These are phyloP conservation scores for Discostella stelligeroides DNA, from an alignment of 108 stramenopile species.

Conservation along the genomic window DNA sequence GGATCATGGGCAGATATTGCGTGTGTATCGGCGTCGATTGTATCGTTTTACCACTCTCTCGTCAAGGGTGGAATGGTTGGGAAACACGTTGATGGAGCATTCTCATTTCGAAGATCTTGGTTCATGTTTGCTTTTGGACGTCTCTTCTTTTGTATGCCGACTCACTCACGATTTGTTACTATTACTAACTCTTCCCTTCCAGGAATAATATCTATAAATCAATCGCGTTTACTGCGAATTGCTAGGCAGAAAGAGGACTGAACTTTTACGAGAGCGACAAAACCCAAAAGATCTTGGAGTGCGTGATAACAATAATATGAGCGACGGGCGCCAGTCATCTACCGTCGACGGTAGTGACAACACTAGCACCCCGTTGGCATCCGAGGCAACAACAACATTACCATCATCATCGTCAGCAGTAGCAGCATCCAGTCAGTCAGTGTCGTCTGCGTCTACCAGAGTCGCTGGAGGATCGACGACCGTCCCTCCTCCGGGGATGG, in stretches of 20 bases:
- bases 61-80: background rate
- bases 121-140: background rate
- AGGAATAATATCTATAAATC: too few relatives aligned
- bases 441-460: too few relatives aligned
- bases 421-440: too few relatives aligned
- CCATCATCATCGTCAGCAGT: too few relatives aligned
- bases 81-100: too few relatives aligned
- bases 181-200: too few relatives aligned
- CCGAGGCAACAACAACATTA: background rate
- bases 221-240: too few relatives aligned
- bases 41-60: background rate
- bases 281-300: background rate
- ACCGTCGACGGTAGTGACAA: background rate
- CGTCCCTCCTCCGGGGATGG: too few relatives aligned
- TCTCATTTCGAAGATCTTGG: too few relatives aligned
- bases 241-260: too few relatives aligned
- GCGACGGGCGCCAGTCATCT: background rate
- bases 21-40: slow-evolving; percentile 10
- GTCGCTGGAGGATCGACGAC: background rate
- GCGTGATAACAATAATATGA: background rate
- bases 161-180: background rate
- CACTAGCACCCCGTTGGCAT: too few relatives aligned
- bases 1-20: background rate
- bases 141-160: background rate
- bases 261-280: too few relatives aligned